Conservation (phyloP, 257 asterid genomes). For the Mentha longifolia region DNA sequence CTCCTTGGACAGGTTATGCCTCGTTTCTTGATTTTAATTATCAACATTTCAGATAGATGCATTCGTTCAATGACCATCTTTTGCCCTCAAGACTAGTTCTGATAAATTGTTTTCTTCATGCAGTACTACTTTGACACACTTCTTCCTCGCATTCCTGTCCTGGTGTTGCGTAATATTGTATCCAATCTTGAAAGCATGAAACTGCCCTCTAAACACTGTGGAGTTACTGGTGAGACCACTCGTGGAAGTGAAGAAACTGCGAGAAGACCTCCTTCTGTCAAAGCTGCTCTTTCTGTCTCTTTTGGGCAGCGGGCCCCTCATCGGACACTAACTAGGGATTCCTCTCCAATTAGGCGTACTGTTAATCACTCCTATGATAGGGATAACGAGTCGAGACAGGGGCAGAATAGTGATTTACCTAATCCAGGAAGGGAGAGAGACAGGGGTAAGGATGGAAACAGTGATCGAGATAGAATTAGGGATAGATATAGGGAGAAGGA, state of each 20-base stretch:
- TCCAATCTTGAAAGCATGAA: constrained; percentile 81
- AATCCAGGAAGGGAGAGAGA: constrained; percentile 53
- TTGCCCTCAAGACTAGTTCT: constrained; percentile 11
- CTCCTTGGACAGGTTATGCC: constrained; percentile 89
- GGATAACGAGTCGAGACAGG: constrained; percentile 53
- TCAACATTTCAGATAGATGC: not conserved
- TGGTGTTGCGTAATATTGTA: constrained; percentile 61
- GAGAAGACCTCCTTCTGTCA: constrained; percentile 95
- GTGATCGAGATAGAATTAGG: constrained; percentile 28
- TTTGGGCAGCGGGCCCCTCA: constrained; percentile 98
- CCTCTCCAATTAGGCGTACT: constrained; percentile 87
- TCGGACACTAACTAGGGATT: constrained; percentile 92
- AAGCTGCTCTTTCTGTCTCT: constrained; percentile 94
- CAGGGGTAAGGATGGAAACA: constrained; percentile 27
- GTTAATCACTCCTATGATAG: constrained; percentile 56
- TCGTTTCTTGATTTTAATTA: not conserved
- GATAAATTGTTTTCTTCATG: constrained; percentile 36
- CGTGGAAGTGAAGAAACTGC: constrained; percentile 91
- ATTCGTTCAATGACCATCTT: constrained; percentile 3
- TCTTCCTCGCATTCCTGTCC: constrained; percentile 91
- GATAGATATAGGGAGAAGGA: constrained; percentile 32
- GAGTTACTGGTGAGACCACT: constrained; percentile 81
- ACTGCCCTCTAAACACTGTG: constrained; percentile 80
- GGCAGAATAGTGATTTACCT: constrained; percentile 62
- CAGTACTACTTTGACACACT: constrained; percentile 97